Evolutionary conservation across 2,329 filamentous ascomycete species (phyloP).

Genomic region (Gnomoniopsis sp.): DNA sequence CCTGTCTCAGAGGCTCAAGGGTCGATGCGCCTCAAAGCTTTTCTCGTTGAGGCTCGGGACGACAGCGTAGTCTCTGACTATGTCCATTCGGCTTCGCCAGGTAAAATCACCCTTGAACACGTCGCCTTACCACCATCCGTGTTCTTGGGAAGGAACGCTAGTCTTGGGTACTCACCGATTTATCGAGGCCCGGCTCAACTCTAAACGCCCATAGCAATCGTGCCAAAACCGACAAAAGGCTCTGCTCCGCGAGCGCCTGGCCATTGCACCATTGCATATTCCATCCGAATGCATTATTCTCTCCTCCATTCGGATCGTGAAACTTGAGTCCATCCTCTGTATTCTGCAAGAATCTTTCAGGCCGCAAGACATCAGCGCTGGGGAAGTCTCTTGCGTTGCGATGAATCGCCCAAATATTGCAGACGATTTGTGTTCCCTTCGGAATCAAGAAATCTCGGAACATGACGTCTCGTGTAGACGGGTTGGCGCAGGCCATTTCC

Average conservation of each 20-base stretch:
- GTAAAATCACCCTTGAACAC: not conserved
- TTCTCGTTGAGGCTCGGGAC: too few relatives aligned
- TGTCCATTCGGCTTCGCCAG: too few relatives aligned
- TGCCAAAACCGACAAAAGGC: conserved; percentile 2
- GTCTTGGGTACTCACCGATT: not conserved
- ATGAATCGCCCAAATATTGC: conserved; percentile 6
- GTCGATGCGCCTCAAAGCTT: too few relatives aligned
- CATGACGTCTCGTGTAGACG: not conserved
- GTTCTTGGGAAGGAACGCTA: not conserved
- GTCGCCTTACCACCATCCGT: not conserved
- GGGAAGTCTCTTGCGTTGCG: not conserved
- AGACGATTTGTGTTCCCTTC: not conserved
- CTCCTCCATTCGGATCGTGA: conserved; percentile 1
- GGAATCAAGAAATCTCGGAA: not conserved
- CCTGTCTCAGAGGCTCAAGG: too few relatives aligned
- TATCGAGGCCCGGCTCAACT: conserved; percentile 4
- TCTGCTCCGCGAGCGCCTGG: conserved; percentile 8
- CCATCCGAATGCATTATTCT: conserved; percentile 7
- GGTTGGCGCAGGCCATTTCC: not conserved
- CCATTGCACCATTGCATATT: conserved; percentile 1
- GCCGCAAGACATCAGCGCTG: not conserved
- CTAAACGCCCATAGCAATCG: conserved; percentile 6
- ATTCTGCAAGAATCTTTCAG: not conserved
- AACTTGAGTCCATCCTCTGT: not conserved
- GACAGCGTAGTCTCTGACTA: too few relatives aligned